phyloP scores from a whole-genome alignment of 2,329 filamentous ascomycete species.

The Thielaviopsis musarum region DNA sequence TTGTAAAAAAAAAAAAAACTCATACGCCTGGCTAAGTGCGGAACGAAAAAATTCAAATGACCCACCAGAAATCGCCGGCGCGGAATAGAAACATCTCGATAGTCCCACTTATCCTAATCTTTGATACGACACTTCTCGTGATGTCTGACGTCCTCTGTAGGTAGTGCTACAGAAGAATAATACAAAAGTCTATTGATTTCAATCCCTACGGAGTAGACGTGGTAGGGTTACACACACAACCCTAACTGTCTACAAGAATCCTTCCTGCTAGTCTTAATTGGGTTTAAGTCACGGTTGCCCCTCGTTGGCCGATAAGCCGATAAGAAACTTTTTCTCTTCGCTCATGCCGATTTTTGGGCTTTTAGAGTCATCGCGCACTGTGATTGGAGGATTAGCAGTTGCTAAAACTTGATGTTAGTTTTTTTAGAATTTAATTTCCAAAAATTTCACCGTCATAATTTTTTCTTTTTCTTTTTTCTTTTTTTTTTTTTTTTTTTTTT shows the following conservation, averaged over 20 bases:
- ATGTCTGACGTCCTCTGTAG: too few species aligned
- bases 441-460: not conserved
- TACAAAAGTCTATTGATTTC: too few species aligned
- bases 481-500: not conserved
- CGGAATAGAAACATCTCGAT: too few species aligned
- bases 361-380: not conserved
- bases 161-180: too few species aligned
- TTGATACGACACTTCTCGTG: too few species aligned
- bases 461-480: not conserved
- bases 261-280: not conserved
- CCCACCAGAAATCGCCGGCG: too few species aligned
- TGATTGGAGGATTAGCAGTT: conserved; percentile 2
- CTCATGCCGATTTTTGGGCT: not conserved
- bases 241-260: not conserved
- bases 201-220: too few species aligned
- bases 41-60: too few species aligned
- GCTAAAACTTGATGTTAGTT: not conserved
- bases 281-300: conserved; percentile 3
- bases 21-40: too few species aligned
- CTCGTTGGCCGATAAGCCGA: conserved; percentile 9
- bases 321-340: conserved; percentile 11
- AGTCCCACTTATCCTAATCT: not conserved
- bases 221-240: not conserved
- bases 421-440: too few species aligned
- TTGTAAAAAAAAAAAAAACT: too few species aligned